Evolutionary conservation across 2,329 filamentous ascomycete species (phyloP).

Genomic region (Ceratocystis cubensis): DNA sequence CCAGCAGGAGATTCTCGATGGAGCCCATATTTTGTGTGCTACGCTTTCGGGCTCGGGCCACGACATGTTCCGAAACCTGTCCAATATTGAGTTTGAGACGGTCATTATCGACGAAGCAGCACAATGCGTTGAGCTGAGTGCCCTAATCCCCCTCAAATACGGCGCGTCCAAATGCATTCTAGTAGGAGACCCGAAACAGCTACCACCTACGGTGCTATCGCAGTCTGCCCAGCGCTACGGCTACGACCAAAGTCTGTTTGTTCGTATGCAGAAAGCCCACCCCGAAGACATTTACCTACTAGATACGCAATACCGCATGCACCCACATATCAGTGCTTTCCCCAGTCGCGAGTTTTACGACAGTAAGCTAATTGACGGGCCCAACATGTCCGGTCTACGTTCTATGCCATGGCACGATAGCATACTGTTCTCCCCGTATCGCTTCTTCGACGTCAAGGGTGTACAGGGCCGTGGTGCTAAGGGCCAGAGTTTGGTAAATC

Average conservation of each 20-base stretch:
- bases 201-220: constrained; percentile 90
- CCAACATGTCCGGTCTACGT: constrained; percentile 65
- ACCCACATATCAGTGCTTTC: constrained; percentile 87
- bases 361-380: constrained; percentile 69
- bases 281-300: constrained; percentile 80
- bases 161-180: constrained; percentile 93
- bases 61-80: constrained; percentile 89
- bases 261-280: constrained; percentile 91
- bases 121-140: constrained; percentile 94
- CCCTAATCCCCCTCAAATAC: constrained; percentile 93
- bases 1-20: constrained; percentile 83
- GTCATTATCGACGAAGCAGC: constrained; percentile 97
- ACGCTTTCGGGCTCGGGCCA: constrained; percentile 93
- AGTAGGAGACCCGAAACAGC: constrained; percentile 92
- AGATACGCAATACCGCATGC: constrained; percentile 99
- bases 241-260: constrained; percentile 96
- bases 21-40: constrained; percentile 84
- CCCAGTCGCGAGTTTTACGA: constrained; percentile 91
- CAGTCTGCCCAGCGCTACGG: constrained; percentile 84
- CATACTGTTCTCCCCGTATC: constrained; percentile 73
- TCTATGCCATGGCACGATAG: constrained; percentile 75
- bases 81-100: constrained; percentile 92
- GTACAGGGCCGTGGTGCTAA: constrained; percentile 67
- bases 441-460: constrained; percentile 93
- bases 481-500: constrained; percentile 83